Evolutionary conservation across 192 early-diverging fungal species (phyloP).

Genomic region (Entomortierella parvispora): DNA sequence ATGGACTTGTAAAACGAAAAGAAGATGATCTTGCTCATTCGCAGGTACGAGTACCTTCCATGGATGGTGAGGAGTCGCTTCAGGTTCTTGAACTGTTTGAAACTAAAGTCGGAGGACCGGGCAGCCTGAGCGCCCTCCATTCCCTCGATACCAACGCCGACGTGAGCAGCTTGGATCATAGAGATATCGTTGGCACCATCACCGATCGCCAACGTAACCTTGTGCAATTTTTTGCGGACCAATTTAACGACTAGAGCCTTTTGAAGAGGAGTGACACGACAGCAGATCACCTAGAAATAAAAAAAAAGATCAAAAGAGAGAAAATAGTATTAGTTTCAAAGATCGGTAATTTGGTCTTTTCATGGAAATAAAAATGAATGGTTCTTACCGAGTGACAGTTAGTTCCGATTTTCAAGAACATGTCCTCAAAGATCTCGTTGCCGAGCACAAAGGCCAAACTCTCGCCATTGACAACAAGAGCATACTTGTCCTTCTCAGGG

Average conservation of each 20-base stretch:
- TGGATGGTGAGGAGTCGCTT: constrained; percentile 93
- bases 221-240: constrained; percentile 87
- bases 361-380: no score
- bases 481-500: constrained; percentile 61
- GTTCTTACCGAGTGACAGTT: constrained; percentile 73
- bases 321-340: neutral
- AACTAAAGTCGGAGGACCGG: constrained; percentile 93
- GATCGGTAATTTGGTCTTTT: neutral
- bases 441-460: constrained; percentile 91
- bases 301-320: neutral
- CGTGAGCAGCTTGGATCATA: constrained; percentile 98
- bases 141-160: constrained; percentile 94
- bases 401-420: constrained; percentile 74
- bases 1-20: constrained; percentile 99
- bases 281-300: constrained; percentile 83
- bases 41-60: constrained; percentile 92
- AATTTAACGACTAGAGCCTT: constrained; percentile 96
- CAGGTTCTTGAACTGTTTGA: constrained; percentile 94
- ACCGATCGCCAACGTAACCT: constrained; percentile 92
- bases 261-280: constrained; percentile 96
- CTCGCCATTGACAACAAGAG: constrained; percentile 92
- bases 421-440: constrained; percentile 69
- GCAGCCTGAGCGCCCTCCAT: constrained; percentile 96
- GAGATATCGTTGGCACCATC: constrained; percentile 97
- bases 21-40: constrained; percentile 92